A percentile compares a stretch with the other conserved stretches of the same genome.
Evolutionary conservation across 2,329 filamentous ascomycete species (phyloP).

Genomic region (Fusarium begoniae): DNA sequence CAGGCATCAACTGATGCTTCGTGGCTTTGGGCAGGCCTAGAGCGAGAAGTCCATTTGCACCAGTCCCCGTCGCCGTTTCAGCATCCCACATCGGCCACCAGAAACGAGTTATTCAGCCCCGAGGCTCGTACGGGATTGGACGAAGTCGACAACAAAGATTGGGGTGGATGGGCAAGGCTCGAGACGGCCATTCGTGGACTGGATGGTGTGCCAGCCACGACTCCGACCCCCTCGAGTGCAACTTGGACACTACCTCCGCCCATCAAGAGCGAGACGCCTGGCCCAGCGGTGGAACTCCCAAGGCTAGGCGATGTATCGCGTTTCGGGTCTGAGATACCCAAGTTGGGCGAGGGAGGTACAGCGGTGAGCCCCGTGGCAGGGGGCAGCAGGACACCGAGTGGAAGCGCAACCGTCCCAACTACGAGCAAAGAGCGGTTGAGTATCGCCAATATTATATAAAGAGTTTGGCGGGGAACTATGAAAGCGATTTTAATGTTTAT

Average conservation of each 20-base stretch:
- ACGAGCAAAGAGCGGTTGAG: conserved; percentile 49
- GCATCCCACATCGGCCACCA: conserved; percentile 38
- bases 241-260: conserved; percentile 49
- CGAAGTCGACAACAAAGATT: conserved; percentile 69
- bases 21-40: conserved; percentile 82
- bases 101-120: conserved; percentile 54
- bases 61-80: conserved; percentile 31
- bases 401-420: conserved; percentile 14
- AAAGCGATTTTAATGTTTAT: conserved; percentile 38
- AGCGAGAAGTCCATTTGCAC: conserved; percentile 54
- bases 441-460: conserved; percentile 57
- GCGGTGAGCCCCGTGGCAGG: conserved; percentile 43
- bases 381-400: conserved; percentile 35
- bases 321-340: conserved; percentile 41
- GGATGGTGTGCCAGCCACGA: conserved; percentile 37
- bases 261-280: conserved; percentile 48
- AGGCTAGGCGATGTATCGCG: conserved; percentile 45
- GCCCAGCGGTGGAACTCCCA: conserved; percentile 40
- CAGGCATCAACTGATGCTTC: conserved; percentile 80
- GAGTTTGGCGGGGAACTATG: background rate
- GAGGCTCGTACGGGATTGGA: conserved; percentile 62
- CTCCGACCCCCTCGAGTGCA: conserved; percentile 46
- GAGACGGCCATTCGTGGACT: conserved; percentile 58
- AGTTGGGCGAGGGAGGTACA: conserved; percentile 39
- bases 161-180: conserved; percentile 83